These are phyloP conservation scores for Colletotrichum tabaci DNA, from an alignment of 2,329 filamentous ascomycete species.

Conservation along the genomic window DNA sequence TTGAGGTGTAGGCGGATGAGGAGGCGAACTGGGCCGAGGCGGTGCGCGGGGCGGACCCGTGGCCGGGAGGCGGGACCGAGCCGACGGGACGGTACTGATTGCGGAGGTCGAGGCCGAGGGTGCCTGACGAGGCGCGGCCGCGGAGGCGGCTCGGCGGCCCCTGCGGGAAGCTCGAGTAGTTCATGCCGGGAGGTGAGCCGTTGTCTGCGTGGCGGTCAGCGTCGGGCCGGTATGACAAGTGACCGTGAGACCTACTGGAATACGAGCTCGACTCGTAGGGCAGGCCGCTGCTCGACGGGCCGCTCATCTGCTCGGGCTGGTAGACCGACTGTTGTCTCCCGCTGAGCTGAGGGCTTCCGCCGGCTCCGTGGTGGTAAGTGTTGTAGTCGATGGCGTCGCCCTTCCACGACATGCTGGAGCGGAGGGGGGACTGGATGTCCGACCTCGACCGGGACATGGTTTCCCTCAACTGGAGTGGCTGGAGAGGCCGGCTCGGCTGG, in stretches of 20 bases:
- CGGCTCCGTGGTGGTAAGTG: conserved; percentile 63
- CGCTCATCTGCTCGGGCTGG: conserved; percentile 63
- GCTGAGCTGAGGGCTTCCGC: conserved; percentile 62
- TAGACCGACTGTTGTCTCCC: conserved; percentile 66
- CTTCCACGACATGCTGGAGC: conserved; percentile 76
- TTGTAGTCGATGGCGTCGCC: conserved; percentile 72
- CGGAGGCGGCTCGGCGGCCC: conserved; percentile 62
- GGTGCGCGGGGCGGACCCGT: conserved; percentile 51
- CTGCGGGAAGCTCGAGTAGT: conserved; percentile 64
- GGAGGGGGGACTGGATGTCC: conserved; percentile 71
- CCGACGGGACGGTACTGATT: conserved; percentile 60
- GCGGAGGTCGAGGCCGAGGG: conserved; percentile 61
- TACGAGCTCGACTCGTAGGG: conserved; percentile 68
- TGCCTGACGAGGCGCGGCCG: conserved; percentile 64
- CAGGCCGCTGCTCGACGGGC: conserved; percentile 57
- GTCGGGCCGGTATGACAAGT: background rate
- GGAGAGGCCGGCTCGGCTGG: conserved; percentile 66
- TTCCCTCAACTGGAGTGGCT: conserved; percentile 72
- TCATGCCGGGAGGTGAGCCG: conserved; percentile 66
- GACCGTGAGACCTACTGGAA: conserved; percentile 59
- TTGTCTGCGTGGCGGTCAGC: conserved; percentile 55
- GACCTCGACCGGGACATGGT: conserved; percentile 70
- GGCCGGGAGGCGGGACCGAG: conserved; percentile 50
- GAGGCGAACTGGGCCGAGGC: conserved; percentile 36
- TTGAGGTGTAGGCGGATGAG: conserved; percentile 59